Base-by-base conservation (phyloP, 108 stramenopile species). In the Seminavis robusta region DNA sequence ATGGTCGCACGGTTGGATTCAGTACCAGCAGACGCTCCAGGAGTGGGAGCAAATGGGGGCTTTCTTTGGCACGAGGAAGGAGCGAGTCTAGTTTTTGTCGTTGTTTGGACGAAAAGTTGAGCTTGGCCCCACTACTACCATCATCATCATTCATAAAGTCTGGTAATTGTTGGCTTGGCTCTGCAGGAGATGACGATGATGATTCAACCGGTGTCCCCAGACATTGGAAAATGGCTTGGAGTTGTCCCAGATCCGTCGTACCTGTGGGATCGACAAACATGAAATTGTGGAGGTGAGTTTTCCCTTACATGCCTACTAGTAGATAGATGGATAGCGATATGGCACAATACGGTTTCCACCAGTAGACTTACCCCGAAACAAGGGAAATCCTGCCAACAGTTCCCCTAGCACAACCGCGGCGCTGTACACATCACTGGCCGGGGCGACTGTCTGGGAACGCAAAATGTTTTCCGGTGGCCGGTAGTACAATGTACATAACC, bases 401-500 rank as follows among this genome's bases (percentile, higher is more conserved):
- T 88, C 84, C 0, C 66, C 66, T 17, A 88, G 34, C 6, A 86
- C 61, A 17, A 79, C 50, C 39, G 87, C 90, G 26, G 76, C 77
- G 23, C 80, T 73, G 62, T 66, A 92, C 57, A 88, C 69, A 44
- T 92, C 90, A 3, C 84, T 34, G 1, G 74, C 49, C 1, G 79
- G 61, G 29, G 36, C 26, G 20, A 63, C 52, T 36, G 21, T n/a
- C 25, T 36, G 61, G 25, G 58, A 36, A 21, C 90, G 87, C 17
- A 86, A 62, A 17, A 92, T 45, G 19, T 84, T 45, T 61, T 92
- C 90, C 9, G 90, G 90, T 20, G 90, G 72, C 20, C 90, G 79
- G 69, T 88, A 92, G 53, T 79, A 69, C 8, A 92, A 54, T 45
- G 90, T 81, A 41, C 90, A 92, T 19, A 92, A 27, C 0, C 74